These are phyloP conservation scores for Penicillium sp. DNA, from an alignment of 2,329 filamentous ascomycete genomes.

Conservation along the genomic window DNA sequence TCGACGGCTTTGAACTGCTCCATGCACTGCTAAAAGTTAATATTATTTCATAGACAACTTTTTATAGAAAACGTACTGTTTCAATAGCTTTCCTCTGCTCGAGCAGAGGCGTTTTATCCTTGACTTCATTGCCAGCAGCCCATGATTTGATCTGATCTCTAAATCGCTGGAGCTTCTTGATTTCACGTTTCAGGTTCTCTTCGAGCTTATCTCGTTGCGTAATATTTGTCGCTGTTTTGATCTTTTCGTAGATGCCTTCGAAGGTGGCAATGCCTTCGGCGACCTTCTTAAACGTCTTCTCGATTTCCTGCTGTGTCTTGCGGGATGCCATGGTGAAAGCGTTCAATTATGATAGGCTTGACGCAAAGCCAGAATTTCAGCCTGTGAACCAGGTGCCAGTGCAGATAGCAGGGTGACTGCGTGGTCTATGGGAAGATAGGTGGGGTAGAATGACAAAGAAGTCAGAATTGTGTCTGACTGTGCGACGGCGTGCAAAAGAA, in stretches of 20 bases:
- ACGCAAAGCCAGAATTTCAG: neutral
- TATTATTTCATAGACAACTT: slow-evolving; percentile 4
- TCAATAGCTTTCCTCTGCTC: slow-evolving; percentile 96
- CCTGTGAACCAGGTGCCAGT: neutral
- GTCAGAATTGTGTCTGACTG: neutral
- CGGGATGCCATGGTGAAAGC: slow-evolving; percentile 74
- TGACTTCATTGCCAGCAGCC: slow-evolving; percentile 97
- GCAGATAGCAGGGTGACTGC: neutral
- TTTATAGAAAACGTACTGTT: slow-evolving; percentile 59
- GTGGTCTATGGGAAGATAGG: neutral
- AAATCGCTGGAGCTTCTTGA: slow-evolving; percentile 97
- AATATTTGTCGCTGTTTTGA: slow-evolving; percentile 83
- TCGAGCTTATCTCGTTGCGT: slow-evolving; percentile 98
- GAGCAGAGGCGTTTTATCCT: slow-evolving; percentile 93
- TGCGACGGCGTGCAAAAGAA: neutral
- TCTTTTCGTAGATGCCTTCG: slow-evolving; percentile 96
- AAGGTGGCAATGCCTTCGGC: slow-evolving; percentile 88
- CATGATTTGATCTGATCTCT: slow-evolving; percentile 99
- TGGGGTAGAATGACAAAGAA: neutral
- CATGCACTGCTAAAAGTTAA: slow-evolving; percentile 58
- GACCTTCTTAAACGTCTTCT: slow-evolving; percentile 99
- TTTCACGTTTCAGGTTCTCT: slow-evolving; percentile 96
- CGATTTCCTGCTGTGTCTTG: slow-evolving; percentile 96
- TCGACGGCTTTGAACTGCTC: slow-evolving; percentile 99
- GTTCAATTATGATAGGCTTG: slow-evolving; percentile 16